phyloP scores from a whole-genome alignment of 805 yeast species.

The Suhomyces sp. region DNA sequence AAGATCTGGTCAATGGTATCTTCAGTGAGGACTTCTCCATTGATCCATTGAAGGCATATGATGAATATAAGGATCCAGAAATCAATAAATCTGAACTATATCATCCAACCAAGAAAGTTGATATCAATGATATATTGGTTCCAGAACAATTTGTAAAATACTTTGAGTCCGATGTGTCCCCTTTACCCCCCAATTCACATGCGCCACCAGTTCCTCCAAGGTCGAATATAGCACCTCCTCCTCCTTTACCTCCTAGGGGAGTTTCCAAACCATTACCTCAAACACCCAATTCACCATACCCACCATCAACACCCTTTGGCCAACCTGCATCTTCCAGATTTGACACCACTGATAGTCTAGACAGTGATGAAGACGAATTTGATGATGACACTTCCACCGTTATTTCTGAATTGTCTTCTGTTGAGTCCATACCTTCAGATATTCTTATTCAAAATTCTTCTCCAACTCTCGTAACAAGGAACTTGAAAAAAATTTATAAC shows the following conservation, averaged over 20 bases:
- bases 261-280: conserved; percentile 4
- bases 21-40: conserved; percentile 29
- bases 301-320: conserved; percentile 1
- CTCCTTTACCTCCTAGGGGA: conserved; percentile 7
- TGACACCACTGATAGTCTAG: conserved; percentile 12
- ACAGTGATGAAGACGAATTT: conserved; percentile 11
- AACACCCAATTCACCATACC: conserved; percentile 6
- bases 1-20: conserved; percentile 30
- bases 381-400: conserved; percentile 14
- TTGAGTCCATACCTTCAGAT: conserved; percentile 19
- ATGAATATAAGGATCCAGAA: conserved; percentile 25
- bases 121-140: conserved; percentile 6
- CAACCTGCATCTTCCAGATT: conserved; percentile 3
- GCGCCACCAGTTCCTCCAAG: conserved; percentile 5
- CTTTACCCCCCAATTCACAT: conserved; percentile 7
- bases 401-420: conserved; percentile 13
- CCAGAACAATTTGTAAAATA: conserved; percentile 3
- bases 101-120: conserved; percentile 22
- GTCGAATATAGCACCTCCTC: conserved; percentile 2
- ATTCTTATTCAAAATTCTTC: conserved; percentile 13
- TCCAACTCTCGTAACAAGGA: conserved; percentile 18
- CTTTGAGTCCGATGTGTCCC: too few relatives aligned
- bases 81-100: conserved; percentile 27
- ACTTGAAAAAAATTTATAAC: conserved; percentile 31
- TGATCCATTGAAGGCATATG: conserved; percentile 33